Percentiles rank a stretch among this genome's conserved stretches.
Conservation (phyloP, 257 asterid species). For the Datura wrightii region DNA sequence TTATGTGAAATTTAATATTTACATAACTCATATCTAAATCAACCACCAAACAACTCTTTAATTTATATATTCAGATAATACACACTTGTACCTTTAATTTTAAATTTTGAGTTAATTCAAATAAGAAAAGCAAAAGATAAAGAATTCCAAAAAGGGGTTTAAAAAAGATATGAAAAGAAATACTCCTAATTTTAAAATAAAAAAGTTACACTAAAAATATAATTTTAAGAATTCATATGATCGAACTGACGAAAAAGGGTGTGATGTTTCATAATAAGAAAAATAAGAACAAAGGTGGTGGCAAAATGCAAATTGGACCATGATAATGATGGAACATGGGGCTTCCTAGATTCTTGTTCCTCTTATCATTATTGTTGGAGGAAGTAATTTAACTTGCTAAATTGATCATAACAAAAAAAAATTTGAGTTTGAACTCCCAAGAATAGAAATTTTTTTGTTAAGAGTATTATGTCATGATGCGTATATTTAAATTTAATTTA, state of each 20-base stretch:
- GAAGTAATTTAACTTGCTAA: background rate
- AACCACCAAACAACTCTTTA: too few species aligned
- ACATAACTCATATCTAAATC: too few species aligned
- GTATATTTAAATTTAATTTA: background rate
- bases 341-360: background rate
- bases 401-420: fast-evolving
- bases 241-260: background rate
- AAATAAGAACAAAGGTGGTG: background rate
- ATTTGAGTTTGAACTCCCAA: background rate
- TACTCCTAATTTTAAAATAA: background rate
- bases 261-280: background rate
- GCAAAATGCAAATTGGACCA: background rate
- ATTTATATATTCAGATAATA: too few species aligned
- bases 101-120: too few species aligned
- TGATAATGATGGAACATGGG: background rate
- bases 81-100: too few species aligned
- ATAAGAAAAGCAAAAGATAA: too few species aligned
- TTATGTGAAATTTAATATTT: too few species aligned
- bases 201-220: background rate
- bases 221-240: background rate
- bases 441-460: background rate
- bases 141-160: too few species aligned
- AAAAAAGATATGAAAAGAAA: too few species aligned
- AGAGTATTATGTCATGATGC: fast-evolving
- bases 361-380: background rate